Conservation (phyloP, 2,329 filamentous ascomycete species). For the Capronia epimyces region DNA sequence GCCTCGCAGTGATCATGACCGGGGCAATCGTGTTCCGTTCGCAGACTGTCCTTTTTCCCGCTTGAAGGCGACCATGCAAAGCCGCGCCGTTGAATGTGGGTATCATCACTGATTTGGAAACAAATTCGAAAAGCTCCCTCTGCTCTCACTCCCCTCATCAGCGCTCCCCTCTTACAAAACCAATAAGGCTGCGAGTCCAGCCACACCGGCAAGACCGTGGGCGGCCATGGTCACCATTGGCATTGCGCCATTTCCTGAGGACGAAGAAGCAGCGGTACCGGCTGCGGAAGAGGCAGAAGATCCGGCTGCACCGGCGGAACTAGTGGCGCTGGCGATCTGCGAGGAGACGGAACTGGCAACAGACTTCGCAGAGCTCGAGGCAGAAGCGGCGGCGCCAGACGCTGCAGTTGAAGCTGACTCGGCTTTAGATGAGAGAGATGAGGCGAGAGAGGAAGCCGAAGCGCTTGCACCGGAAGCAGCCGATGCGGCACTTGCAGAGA, state of each 20-base stretch:
- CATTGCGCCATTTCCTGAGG: constrained; percentile 12
- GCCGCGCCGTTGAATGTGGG: constrained; percentile 18
- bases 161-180: constrained; percentile 34
- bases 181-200: constrained; percentile 41
- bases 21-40: constrained; percentile 13
- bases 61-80: constrained; percentile 12
- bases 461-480: constrained; percentile 25
- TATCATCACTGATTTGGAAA: constrained; percentile 26
- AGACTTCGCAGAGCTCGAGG: constrained; percentile 22
- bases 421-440: constrained; percentile 13
- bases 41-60: constrained; percentile 8
- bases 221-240: constrained; percentile 28
- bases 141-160: constrained; percentile 5
- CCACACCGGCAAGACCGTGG: constrained; percentile 33
- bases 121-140: constrained; percentile 18
- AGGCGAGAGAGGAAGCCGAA: constrained; percentile 19
- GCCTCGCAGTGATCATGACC: constrained; percentile 13
- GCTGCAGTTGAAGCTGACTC: constrained; percentile 22
- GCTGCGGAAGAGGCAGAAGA: constrained; percentile 16
- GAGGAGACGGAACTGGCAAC: constrained; percentile 17
- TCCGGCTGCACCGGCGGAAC: constrained; percentile 19
- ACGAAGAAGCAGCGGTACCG: constrained; percentile 4
- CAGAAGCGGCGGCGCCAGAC: constrained; percentile 25
- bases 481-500: constrained; percentile 22
- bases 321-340: constrained; percentile 20